Base-by-base conservation (phyloP, 2,329 filamentous ascomycete species). In the Fusarium marasasianum region DNA sequence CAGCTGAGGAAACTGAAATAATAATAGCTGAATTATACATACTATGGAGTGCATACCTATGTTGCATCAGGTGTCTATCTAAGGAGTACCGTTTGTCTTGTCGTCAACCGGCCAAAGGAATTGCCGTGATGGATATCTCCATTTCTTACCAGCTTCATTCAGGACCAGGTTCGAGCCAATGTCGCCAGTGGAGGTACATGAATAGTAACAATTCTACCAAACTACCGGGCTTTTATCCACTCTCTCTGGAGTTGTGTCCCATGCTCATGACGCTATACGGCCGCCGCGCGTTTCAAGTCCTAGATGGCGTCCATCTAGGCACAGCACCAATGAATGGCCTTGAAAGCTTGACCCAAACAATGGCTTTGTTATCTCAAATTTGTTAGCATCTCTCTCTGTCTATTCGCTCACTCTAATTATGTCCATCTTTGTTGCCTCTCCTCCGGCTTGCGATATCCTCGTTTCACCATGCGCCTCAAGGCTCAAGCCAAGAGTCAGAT, bases 271-370 rank as follows among this genome's bases (percentile, higher is more conserved):
- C 71, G 69, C 71, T 74, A 69, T 56, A 44, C 41, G 59, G 43
- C 60, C 61, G 66, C 75, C 69, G 73, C 68, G 73, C 66, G 76
- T 78, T 78, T 78, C 76, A 78, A 73, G 64, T 76, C 40, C 55
- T 47, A 71, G 73, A 76, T 76, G 59, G 75, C 67, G 74, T 55
- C 75, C 72, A 54, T 41, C 35, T 55, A 41, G 35, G 10, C 48
- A 55, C 60, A 45, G 50, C 58, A 45, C 47, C 44, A 68, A 68
- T 54, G 33, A 68, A 68, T 48, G 26, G 48, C 60, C 40, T 54
- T 37, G 14, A 29, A 55, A 35, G 20, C 20, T 41, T 54, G 58
- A 22, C 37, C 62, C 24, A 63, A 55, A 53, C 70, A 74, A 70
- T 56, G 64, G 44, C 57, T 66, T 63, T 61, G 48, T 66, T 63